Evolutionary conservation across 2,329 filamentous ascomycete genomes (phyloP), one percentile per base, ranked within the genome.

Genomic region (Seiridium cupressi): DNA sequence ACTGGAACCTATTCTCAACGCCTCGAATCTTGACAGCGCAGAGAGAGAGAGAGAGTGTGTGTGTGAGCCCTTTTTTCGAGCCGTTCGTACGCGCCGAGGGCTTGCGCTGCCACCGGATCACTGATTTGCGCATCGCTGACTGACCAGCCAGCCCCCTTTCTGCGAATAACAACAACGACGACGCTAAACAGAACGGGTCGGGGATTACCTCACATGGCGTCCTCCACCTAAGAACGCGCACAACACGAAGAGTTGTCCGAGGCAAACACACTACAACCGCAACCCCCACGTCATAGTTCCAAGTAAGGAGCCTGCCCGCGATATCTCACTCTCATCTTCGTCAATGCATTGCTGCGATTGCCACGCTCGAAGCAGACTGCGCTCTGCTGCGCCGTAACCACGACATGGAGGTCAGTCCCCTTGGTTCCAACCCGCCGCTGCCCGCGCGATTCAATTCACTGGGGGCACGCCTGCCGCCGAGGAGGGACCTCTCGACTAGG

Each of bases 341-440:
- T 73, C 70, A 72, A 73, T 73, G 71, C 66, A 72, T 73, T 62
- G 38, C 38, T 60, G 64, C 61, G 44, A 57, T 35, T 55, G 51
- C 57, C 60, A 61, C 62, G 61, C 59, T 58, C 61, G 57, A 58
- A 67, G 67, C 68, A 69, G 70, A 64, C 68, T 61, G 62, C 62
- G 67, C 65, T 67, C 65, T 70, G 68, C 69, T 64, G 62, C 62
- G 65, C 61, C 66, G 63, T 71, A 71, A 44, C 18, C 8, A 35
- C 47, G 46, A 34, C 57, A 73, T 73, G 71, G 71, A 73, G 61
- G 63, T 51, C 58, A 66, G 68, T 56, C 63, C 64, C 59, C 64
- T 65, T 59, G 68, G 63, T 61, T 61, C 66, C 51, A 64, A 65
- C 44, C 66, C 65, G 58, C 62, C 67, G 47, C 59, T 65, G 36